Base-by-base conservation (phyloP, 352 stramenopile species). In the Lagenidium giganteum region DNA sequence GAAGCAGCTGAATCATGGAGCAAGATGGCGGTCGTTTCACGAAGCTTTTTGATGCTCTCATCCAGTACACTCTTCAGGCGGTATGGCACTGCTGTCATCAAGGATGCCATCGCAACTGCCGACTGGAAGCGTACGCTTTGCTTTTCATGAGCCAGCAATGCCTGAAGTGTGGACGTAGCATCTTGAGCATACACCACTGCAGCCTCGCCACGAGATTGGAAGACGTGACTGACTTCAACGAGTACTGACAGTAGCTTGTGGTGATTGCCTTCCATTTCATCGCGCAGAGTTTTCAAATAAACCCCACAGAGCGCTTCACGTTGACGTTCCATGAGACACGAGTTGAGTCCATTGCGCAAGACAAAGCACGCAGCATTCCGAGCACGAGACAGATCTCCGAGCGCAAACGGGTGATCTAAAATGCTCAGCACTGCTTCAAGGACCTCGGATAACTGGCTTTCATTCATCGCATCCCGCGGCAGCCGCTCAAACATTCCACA, bases 331-430 rank as follows among this genome's bases (percentile, higher is more conserved):
- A 69, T 74, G 24, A 93, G 47, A 30, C 61, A 70, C 26, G 59
- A 43, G 42, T 67, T 77, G 2, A 91, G 39, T 17, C 80, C 79
- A 52, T 73, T 73, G 30, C 80, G 83, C 42, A 94, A 29, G 9
- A 84, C 78, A 51, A 79, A 93, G 24, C 78, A 69, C 22, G 89
- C 70, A 8, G 76, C 68, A 36, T 91, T 94, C n/a, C 80, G 66
- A 1, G 80, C 78, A 16, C 83, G 63, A 0, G 81, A 83, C 32
- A 91, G 54, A 30, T 93, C 75, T 28, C 69, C 62, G 18, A 91
- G 63, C 25, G 69, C 67, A 9, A 94, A 84, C 21, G 76, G 61
- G 32, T 86, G 60, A 22, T 94, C 83, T 13, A 94, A 62, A 36
- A 90, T 79, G 16, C 49, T 61, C 36, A 91, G 37, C 3, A 70